Evolutionary conservation across 2,329 filamentous ascomycete genomes (phyloP), one percentile per base, ranked within the genome.

Genomic region (Ambrosiella beaveri): DNA sequence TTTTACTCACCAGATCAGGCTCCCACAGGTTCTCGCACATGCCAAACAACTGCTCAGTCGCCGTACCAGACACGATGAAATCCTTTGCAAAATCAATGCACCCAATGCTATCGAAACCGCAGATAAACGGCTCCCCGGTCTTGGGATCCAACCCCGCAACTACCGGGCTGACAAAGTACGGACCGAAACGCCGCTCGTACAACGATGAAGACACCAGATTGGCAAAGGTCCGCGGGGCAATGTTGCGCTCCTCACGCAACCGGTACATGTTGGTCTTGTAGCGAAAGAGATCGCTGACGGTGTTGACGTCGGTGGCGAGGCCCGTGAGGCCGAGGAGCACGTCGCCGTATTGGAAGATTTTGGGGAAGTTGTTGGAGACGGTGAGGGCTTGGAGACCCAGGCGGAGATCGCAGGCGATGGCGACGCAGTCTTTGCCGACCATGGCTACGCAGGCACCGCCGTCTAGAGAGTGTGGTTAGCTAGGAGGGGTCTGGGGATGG

Each of bases 261-360:
- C 93, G 87, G 81, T 98, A 98, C 87, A 98, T 94, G 81, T 98
- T 98, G 72, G 95, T 88, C 80, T 98, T 98, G 83, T 95, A 97
- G 69, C 93, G 89, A 81, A 98, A 95, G 65, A 97, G 85, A 74
- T 98, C 91, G 66, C 85, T 86, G 65, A 98, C 91, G 65, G 91
- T 97, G 63, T 81, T 81, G 63, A 98, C 89, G 71, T 98, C 93
- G 65, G 93, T 98, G 62, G 93, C 93, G 56, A 98, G 86, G 58
- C 93, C 93, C 3, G 93, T 97, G 62, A 98, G 83, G 59, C 93
- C 93, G 40, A 98, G 86, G 74, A 94, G 96, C 66, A 93, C 88
- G 68, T 91, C 88, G 68, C 88, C 89, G 79, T 95, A 97, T 72
- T 85, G 83, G 82, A 97, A 97, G 78, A 98, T 88, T 79, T 98